These are phyloP conservation scores for Pittosporum tobira DNA, from an alignment of 129 eudicot genomes.

Conservation along the genomic window DNA sequence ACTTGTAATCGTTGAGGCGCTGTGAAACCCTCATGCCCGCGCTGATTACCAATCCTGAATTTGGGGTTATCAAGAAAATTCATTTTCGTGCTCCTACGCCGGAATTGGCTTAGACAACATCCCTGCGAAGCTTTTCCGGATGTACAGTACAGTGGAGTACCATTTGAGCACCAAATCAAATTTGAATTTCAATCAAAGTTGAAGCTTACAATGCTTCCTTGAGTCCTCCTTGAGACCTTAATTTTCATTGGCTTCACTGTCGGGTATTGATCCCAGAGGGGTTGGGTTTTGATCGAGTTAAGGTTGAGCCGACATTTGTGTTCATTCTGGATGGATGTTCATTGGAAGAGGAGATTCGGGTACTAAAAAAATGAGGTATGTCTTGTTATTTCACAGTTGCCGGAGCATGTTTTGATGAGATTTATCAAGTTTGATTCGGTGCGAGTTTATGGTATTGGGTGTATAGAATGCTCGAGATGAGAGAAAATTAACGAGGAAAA, in stretches of 20 bases:
- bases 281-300: too few relatives aligned
- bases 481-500: too few relatives aligned
- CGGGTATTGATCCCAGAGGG: constrained; percentile 29
- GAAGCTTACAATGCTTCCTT: constrained; percentile 35
- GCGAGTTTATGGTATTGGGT: constrained; percentile 82
- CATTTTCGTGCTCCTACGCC: constrained; percentile 54
- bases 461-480: constrained; percentile 54
- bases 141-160: constrained; percentile 83
- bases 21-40: constrained; percentile 84
- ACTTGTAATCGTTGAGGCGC: too few relatives aligned
- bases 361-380: constrained; percentile 70
- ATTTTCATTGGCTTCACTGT: constrained; percentile 27
- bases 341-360: constrained; percentile 58
- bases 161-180: constrained; percentile 41
- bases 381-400: constrained; percentile 58
- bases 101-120: constrained; percentile 71
- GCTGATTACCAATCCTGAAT: constrained; percentile 68
- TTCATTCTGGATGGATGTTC: constrained; percentile 77
- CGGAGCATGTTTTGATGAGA: constrained; percentile 78
- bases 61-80: constrained; percentile 72
- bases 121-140: constrained; percentile 92
- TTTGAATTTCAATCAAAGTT: constrained; percentile 25
- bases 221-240: too few relatives aligned
- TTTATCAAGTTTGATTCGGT: constrained; percentile 87
- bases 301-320: constrained; percentile 70